Conservation (phyloP, 202 grass and related monocot genomes). For the Setaria italica region DNA sequence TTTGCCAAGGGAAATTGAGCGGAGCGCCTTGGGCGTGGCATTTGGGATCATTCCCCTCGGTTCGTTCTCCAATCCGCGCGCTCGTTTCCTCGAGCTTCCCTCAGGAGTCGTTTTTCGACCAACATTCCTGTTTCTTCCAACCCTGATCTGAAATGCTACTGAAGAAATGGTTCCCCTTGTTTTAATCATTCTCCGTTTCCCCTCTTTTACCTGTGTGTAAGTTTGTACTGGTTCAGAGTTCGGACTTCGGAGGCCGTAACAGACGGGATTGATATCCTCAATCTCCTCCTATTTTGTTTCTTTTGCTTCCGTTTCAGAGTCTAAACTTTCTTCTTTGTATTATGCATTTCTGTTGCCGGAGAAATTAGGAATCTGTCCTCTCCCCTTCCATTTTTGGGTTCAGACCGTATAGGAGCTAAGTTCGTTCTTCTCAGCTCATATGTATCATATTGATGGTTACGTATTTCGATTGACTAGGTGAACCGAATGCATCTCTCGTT, state of each 20-base stretch:
- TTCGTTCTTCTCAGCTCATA: neutral
- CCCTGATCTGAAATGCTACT: constrained; percentile 8
- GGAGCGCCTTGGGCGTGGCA: neutral
- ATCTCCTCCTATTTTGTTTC: neutral
- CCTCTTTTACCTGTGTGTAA: neutral
- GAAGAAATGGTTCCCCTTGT: neutral
- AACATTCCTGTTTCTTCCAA: neutral
- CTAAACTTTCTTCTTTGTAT: neutral
- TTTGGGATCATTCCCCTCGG: neutral
- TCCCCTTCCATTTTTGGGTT: constrained; percentile 31
- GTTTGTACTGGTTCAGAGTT: neutral
- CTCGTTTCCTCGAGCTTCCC: neutral
- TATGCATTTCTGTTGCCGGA: neutral
- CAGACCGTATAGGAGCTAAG: neutral
- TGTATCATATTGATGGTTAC: neutral
- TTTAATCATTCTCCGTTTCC: neutral
- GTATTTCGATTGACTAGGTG: neutral
- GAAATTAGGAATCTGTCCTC: constrained; percentile 15
- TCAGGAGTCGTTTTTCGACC: neutral
- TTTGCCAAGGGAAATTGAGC: neutral
- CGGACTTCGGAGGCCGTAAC: neutral
- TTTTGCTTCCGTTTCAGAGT: neutral
- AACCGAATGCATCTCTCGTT: neutral
- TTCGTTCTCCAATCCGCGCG: neutral
- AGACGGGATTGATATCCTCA: neutral